These are phyloP conservation scores for Aspergillus brasiliensis DNA, from an alignment of 2,329 filamentous ascomycete genomes.

Conservation along the genomic window DNA sequence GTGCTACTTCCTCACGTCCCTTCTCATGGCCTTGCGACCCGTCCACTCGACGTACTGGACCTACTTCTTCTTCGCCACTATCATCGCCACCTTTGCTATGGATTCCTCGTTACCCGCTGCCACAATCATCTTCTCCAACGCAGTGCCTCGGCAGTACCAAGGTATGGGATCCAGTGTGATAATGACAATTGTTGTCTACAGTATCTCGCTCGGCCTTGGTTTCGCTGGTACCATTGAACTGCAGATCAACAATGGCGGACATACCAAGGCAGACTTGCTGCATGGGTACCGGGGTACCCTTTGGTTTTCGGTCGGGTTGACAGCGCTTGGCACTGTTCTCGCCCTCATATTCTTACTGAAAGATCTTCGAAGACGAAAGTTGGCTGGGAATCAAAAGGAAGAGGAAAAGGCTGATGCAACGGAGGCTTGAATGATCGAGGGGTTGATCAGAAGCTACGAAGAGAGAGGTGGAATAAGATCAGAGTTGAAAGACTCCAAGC, in stretches of 20 bases:
- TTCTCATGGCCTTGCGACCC: slow-evolving; percentile 17
- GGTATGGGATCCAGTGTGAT: slow-evolving; percentile 60
- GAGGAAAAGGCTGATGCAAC: no score
- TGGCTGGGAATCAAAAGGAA: no score
- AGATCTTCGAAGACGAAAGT: no score
- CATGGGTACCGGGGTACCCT: slow-evolving; percentile 45
- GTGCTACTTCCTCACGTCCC: slow-evolving; percentile 3
- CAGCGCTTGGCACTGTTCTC: slow-evolving; percentile 9
- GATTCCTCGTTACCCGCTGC: slow-evolving; percentile 68
- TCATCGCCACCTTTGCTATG: slow-evolving; percentile 43
- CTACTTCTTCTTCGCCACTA: no score
- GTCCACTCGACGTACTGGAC: background rate
- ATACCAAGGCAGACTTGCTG: slow-evolving; percentile 27
- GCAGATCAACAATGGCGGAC: slow-evolving; percentile 44
- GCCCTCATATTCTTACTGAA: background rate
- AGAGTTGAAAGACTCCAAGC: no score
- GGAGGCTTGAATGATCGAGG: no score
- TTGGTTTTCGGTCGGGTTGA: slow-evolving; percentile 44
- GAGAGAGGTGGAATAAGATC: no score
- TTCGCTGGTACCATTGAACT: slow-evolving; percentile 67
- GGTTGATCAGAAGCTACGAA: no score
- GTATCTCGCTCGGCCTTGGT: slow-evolving; percentile 67
- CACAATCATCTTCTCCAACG: slow-evolving; percentile 62
- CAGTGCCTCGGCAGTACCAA: slow-evolving; percentile 50
- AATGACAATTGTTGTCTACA: slow-evolving; percentile 69